Evolutionary conservation across 129 eudicot species (phyloP), one percentile per base, ranked within the genome.

Genomic region (Flaveria linearis): DNA sequence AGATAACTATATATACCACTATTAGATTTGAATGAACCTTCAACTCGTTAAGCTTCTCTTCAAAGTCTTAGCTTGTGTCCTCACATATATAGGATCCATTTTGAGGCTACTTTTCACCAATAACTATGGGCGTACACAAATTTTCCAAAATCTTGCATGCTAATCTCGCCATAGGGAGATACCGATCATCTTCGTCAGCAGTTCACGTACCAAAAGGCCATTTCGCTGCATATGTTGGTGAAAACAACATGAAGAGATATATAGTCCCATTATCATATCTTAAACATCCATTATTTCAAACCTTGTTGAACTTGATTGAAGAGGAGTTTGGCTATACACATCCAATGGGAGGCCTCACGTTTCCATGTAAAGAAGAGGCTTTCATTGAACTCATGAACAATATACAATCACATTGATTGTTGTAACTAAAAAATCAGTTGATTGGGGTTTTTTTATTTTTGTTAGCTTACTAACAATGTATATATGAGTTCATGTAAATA

Each of bases 331-430:
- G 72, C 16, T 79, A 75, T 50, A 33, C 14, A 58, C 81, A 75
- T 69, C 82, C 82, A 10, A 75, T 36, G 84, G 77, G 84, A 57
- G 77, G 84, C 17, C 77, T 81, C 7, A 81, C 81, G 20, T n/a
- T 81, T 80, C 81, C 72, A 5, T 75, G 84, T 50, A 68, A 76
- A 56, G 84, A 81, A 74, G 77, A 79, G 66, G 68, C 74, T 4
- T 85, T 85, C 61, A 71, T 82, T 42, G 67, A 79, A 62, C 58
- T 78, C 5, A 30, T 33, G 36, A 16, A 4, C 13, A 20, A 58
- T 28, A 78, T 69, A 17, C 28, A n/a, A 20, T 52, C 17, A 52
- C n/a, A 10, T 6, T 52, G 58, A 52, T 16, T 5, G 58, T n/a
- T 1, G 10, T 52, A 4, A 4, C 13, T 10, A 3, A 47, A 12